A percentile compares a stretch with the other conserved stretches of the same genome.
Evolutionary conservation across 306 rosid species (phyloP).

Genomic region (Senna tora): DNA sequence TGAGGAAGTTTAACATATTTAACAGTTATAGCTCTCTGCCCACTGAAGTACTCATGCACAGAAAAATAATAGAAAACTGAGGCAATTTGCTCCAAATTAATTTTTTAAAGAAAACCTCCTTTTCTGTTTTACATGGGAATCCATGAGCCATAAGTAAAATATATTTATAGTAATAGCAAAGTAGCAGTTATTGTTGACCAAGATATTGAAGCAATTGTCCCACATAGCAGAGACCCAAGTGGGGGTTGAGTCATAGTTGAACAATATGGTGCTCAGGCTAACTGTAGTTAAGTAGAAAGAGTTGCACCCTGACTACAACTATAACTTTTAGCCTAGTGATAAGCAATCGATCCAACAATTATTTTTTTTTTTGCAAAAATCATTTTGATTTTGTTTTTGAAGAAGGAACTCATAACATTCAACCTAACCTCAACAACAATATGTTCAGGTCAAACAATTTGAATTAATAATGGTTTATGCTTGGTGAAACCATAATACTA

Average conservation of each 20-base stretch:
- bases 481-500: slow-evolving; percentile 7
- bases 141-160: neutral
- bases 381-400: no score
- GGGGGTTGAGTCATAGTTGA: no score
- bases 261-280: no score
- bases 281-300: no score
- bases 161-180: slow-evolving; percentile 6
- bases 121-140: neutral
- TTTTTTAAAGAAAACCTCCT: neutral
- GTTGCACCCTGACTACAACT: no score
- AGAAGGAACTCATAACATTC: slow-evolving; percentile 1
- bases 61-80: neutral
- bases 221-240: no score
- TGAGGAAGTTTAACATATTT: neutral
- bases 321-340: no score
- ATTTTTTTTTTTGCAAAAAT: no score
- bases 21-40: neutral
- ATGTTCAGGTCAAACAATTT: slow-evolving; percentile 19
- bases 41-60: neutral
- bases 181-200: no score
- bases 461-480: slow-evolving; percentile 1
- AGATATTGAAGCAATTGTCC: no score
- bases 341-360: no score
- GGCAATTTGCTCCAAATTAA: neutral
- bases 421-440: slow-evolving; percentile 4